phyloP scores from a whole-genome alignment of 305 asterid genomes.

The Solanum hybrid region DNA sequence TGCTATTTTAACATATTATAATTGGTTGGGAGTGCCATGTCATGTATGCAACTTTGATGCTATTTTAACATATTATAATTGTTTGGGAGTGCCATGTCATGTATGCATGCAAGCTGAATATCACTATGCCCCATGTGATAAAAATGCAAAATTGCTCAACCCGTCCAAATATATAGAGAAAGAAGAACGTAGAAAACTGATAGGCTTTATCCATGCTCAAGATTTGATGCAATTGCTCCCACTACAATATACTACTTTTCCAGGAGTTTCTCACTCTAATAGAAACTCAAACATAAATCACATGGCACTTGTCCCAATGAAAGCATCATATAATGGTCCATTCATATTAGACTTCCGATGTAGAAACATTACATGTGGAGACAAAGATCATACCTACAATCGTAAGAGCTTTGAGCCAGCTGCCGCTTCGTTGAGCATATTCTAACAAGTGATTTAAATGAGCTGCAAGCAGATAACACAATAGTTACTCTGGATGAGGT shows the following conservation, averaged over 20 bases:
- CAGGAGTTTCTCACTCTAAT: not conserved
- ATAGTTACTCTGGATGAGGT: not conserved
- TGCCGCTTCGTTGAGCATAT: conserved; percentile 46
- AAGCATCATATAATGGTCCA: not conserved
- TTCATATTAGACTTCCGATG: not conserved
- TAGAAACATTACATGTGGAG: not conserved
- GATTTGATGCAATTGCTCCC: not conserved
- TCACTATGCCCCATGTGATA: not conserved
- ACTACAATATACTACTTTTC: not conserved
- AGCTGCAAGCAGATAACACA: conserved; percentile 46
- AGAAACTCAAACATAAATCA: not conserved
- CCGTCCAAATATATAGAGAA: not conserved
- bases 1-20: not conserved
- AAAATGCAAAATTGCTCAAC: not conserved
- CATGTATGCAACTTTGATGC: not conserved
- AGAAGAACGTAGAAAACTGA: not conserved
- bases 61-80: not conserved
- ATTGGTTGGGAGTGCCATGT: not conserved
- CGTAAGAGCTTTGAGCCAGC: conserved; percentile 51
- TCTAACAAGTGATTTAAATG: conserved; percentile 88
- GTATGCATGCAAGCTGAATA: not conserved
- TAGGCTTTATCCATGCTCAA: not conserved
- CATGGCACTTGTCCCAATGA: not conserved
- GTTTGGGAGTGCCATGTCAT: not conserved
- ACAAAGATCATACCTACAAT: conserved; percentile 55